Base-by-base conservation (phyloP, 2,329 filamentous ascomycete genomes). In the Penicillium sp. region DNA sequence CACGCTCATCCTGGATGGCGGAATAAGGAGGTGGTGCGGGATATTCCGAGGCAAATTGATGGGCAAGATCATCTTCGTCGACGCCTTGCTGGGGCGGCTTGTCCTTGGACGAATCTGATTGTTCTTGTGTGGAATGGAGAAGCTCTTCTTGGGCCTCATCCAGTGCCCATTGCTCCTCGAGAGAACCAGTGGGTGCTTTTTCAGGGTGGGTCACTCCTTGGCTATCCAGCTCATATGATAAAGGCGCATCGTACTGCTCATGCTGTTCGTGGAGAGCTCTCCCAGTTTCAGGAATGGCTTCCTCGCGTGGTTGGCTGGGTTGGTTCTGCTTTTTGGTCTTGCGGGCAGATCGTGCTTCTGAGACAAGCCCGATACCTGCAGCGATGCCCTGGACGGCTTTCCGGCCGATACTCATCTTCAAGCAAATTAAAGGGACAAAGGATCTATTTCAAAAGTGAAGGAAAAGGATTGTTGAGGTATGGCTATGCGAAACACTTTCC, bases 341-440 rank as follows among this genome's bases (percentile, higher is more conserved):
- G 49, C 63, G 65, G 15, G 68, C 63, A 0, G 62, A 55, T 15
- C 67, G 61, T 2, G 63, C 61, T 54, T 71, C 69, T 0, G 68
- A 71, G 14, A 67, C 66, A 2, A 72, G 63, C n/a, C 69, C 69
- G n/a, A 72, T 67, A 6, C 69, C 64, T 4, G 68, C 60, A 28
- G 66, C 68, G 14, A 71, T 52, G n/a, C 67, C 63, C 54, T 63
- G 59, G 10, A 69, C 51, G 35, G 60, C 63, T 45, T 60, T 61
- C 5, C 52, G 55, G 25, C 42, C 41, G 10, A 60, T 35, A 12
- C 31, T 35, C 28, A 22, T 7, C 10, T 31, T 7, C 14, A 17
- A 50, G 43, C 1, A n/a, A n/a, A 34, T 22, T 42, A 11, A 49
- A 42, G 8, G 5, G n/a, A 41, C 20, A 12, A 5, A 38, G 14